phyloP scores from a whole-genome alignment of 805 yeast species.

The Yarrowia alimentaria region DNA sequence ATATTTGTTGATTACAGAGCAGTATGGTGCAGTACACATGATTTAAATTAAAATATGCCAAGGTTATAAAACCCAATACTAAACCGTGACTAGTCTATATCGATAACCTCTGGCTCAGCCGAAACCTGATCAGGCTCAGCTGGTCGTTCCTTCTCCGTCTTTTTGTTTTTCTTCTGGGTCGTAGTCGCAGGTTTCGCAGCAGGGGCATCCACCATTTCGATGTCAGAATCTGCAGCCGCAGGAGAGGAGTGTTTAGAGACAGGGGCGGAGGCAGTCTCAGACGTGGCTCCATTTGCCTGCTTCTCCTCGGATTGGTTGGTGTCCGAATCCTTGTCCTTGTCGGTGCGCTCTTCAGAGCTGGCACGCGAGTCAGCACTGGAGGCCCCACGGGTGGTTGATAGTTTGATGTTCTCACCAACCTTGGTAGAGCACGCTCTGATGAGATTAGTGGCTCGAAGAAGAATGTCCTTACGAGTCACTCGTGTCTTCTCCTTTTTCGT shows the following conservation, averaged over 20 bases:
- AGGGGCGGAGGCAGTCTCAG: too few relatives aligned
- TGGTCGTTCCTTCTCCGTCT: neutral
- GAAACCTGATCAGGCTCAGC: slow-evolving; percentile 3
- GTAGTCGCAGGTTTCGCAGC: neutral
- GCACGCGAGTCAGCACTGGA: slow-evolving; percentile 8
- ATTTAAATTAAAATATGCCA: too few relatives aligned
- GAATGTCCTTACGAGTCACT: slow-evolving; percentile 19
- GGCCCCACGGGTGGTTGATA: slow-evolving; percentile 12
- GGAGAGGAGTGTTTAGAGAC: too few relatives aligned
- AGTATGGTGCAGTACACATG: too few relatives aligned
- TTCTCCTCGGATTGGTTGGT: too few relatives aligned
- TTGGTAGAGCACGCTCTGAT: slow-evolving; percentile 11
- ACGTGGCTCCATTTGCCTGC: slow-evolving; percentile 4
- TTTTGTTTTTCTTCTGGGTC: slow-evolving; percentile 1
- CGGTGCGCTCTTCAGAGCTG: slow-evolving; percentile 10
- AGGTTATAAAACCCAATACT: too few relatives aligned
- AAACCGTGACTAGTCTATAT: too few relatives aligned
- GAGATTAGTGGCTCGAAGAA: slow-evolving; percentile 22
- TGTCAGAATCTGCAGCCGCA: slow-evolving; percentile 1
- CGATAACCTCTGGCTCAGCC: too few relatives aligned
- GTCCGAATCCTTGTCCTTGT: too few relatives aligned
- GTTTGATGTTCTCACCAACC: slow-evolving; percentile 22
- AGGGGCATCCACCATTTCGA: slow-evolving; percentile 3
- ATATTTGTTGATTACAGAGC: neutral
- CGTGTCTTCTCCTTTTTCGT: slow-evolving; percentile 27